Percentiles rank a stretch among this genome's conserved stretches.
Evolutionary conservation across 73 alveolate genomes (phyloP).

Genomic region (Tetrahymena malaccensis): DNA sequence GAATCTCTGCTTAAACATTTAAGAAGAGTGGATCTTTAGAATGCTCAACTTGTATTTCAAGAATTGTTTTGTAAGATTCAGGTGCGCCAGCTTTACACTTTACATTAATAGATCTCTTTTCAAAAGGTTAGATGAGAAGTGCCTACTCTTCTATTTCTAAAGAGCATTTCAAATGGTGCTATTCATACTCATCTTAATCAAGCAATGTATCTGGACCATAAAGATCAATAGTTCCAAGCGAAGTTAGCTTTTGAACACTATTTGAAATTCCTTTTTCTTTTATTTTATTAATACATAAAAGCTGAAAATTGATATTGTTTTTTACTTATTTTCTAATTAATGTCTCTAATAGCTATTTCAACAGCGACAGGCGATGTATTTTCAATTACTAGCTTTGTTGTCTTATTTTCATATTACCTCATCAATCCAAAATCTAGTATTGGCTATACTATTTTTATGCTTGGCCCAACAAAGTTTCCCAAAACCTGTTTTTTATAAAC

Average conservation of each 20-base stretch:
- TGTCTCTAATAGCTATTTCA: conserved; percentile 24
- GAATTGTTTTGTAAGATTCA: conserved; percentile 38
- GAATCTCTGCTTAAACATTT: conserved; percentile 44
- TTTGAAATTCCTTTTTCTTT: background rate
- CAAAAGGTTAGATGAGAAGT: conserved; percentile 18
- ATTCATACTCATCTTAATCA: conserved; percentile 4
- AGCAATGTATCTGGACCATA: background rate
- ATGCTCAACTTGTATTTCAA: conserved; percentile 34
- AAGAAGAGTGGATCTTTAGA: conserved; percentile 35
- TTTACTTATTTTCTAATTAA: conserved; percentile 19
- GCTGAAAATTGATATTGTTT: background rate
- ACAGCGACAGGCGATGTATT: conserved; percentile 47
- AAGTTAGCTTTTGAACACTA: background rate
- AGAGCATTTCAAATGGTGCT: conserved; percentile 12
- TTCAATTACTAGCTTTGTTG: conserved; percentile 23
- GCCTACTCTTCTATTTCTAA: conserved; percentile 9
- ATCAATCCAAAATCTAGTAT: conserved; percentile 51
- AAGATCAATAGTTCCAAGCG: background rate
- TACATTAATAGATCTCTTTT: background rate
- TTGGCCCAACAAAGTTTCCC: conserved; percentile 46
- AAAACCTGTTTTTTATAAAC: background rate
- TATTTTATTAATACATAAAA: background rate
- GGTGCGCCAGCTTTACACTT: conserved; percentile 2
- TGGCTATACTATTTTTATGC: conserved; percentile 36
- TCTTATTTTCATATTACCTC: conserved; percentile 24